Evolutionary conservation across 2,329 filamentous ascomycete species (phyloP).

Genomic region (Calonectria crousiana): DNA sequence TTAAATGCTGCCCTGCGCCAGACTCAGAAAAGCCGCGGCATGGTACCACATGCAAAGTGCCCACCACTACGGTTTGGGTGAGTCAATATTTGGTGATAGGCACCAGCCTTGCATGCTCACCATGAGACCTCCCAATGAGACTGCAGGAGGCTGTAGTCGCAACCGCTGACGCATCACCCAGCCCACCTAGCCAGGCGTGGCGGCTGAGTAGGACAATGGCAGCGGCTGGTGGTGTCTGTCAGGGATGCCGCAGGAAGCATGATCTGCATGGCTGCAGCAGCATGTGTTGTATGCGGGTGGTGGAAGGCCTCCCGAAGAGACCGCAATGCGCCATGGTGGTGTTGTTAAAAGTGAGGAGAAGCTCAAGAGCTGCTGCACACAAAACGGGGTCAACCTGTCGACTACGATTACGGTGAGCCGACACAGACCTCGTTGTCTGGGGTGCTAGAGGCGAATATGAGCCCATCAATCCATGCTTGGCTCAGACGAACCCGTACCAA

Average conservation of each 20-base stretch:
- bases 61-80: not conserved
- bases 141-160: constrained; percentile 11
- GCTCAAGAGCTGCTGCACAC: not conserved
- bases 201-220: not conserved
- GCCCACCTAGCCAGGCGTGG: not conserved
- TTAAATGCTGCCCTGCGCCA: not conserved
- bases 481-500: not conserved
- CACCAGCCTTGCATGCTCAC: constrained; percentile 1
- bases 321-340: not conserved
- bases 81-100: not conserved
- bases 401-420: constrained; percentile 9
- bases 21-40: not conserved
- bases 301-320: not conserved
- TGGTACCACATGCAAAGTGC: not conserved
- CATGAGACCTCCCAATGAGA: not conserved
- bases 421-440: constrained; percentile 6
- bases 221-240: constrained; percentile 7
- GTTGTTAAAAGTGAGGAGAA: not conserved
- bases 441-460: constrained; percentile 11
- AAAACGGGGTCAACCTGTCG: not conserved
- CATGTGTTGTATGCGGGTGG: constrained; percentile 5
- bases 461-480: constrained; percentile 8
- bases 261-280: constrained; percentile 18
- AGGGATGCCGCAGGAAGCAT: not conserved
- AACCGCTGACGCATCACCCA: constrained; percentile 23